Percentiles rank a stretch among this genome's conserved stretches.
Evolutionary conservation across 1,284 basidiomycete genomes (phyloP).

Genomic region (Hemileia vastatrix): DNA sequence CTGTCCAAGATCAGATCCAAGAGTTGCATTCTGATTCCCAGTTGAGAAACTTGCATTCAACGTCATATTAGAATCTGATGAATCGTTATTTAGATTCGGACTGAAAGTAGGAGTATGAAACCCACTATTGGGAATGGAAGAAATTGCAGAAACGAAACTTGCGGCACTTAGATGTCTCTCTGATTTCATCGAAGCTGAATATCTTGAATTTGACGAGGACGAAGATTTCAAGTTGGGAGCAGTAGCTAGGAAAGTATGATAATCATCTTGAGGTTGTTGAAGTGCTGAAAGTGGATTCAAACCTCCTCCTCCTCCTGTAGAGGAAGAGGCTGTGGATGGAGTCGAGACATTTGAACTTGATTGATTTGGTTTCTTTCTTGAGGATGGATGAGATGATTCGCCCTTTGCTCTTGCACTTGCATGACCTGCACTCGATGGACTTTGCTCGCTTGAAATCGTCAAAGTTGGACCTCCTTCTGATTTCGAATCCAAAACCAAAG

Average conservation of each 20-base stretch:
- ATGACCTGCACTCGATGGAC: not conserved
- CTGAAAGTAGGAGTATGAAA: not conserved
- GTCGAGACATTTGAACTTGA: not conserved
- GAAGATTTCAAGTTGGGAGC: not conserved
- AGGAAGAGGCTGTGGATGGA: not conserved
- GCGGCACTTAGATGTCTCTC: not conserved
- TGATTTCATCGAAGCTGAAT: not conserved
- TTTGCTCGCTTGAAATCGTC: not conserved
- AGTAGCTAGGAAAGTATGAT: not conserved
- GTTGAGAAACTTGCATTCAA: too few species aligned
- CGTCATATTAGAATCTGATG: not conserved
- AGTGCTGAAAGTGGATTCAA: not conserved
- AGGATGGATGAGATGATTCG: not conserved
- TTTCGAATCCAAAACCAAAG: not conserved
- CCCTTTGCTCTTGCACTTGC: not conserved
- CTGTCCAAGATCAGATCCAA: not conserved
- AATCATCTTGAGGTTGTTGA: not conserved
- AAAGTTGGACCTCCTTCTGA: not conserved
- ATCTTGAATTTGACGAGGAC: not conserved
- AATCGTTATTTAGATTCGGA: not conserved
- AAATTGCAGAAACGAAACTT: not conserved
- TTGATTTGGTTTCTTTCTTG: not conserved
- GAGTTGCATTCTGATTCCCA: not conserved
- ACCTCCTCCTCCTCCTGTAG: not conserved
- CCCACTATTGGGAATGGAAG: not conserved